Percentiles rank a stretch among this genome's conserved stretches.
Evolutionary conservation across 1,284 basidiomycete species (phyloP).

Genomic region (Coniferiporia weirii): DNA sequence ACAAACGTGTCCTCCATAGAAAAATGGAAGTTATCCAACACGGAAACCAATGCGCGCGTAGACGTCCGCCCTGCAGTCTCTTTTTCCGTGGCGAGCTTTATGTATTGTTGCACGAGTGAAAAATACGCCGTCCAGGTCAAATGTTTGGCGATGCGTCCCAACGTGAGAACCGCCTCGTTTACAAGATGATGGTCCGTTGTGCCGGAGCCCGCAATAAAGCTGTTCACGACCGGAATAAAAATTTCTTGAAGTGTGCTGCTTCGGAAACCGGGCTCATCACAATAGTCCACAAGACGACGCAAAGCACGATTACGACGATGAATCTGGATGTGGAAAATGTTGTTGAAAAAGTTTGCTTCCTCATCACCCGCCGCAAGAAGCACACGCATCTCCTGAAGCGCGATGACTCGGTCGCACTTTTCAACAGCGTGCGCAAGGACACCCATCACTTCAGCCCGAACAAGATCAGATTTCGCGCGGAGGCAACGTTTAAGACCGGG

Average conservation of each 20-base stretch:
- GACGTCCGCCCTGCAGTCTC: constrained; percentile 77
- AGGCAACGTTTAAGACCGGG: constrained; percentile 83
- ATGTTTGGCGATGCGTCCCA: constrained; percentile 70
- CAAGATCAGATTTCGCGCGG: constrained; percentile 79
- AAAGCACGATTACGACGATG: constrained; percentile 90
- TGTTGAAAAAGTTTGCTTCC: constrained; percentile 96
- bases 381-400: constrained; percentile 74
- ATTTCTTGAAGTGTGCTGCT: constrained; percentile 78
- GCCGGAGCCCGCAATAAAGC: constrained; percentile 69
- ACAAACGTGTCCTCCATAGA: constrained; percentile 56
- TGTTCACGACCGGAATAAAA: constrained; percentile 83
- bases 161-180: constrained; percentile 82
- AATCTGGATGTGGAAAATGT: constrained; percentile 91
- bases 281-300: constrained; percentile 78
- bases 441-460: constrained; percentile 81
- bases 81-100: constrained; percentile 69
- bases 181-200: constrained; percentile 87
- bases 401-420: constrained; percentile 54
- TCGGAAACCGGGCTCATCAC: constrained; percentile 64
- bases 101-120: constrained; percentile 75
- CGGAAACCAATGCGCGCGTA: constrained; percentile 80
- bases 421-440: constrained; percentile 78
- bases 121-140: constrained; percentile 87
- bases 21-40: constrained; percentile 94
- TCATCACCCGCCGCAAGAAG: constrained; percentile 89